Evolutionary conservation across 352 stramenopile genomes (phyloP), one percentile per base, ranked within the genome.

Genomic region (Phytophthora pinifolia): DNA sequence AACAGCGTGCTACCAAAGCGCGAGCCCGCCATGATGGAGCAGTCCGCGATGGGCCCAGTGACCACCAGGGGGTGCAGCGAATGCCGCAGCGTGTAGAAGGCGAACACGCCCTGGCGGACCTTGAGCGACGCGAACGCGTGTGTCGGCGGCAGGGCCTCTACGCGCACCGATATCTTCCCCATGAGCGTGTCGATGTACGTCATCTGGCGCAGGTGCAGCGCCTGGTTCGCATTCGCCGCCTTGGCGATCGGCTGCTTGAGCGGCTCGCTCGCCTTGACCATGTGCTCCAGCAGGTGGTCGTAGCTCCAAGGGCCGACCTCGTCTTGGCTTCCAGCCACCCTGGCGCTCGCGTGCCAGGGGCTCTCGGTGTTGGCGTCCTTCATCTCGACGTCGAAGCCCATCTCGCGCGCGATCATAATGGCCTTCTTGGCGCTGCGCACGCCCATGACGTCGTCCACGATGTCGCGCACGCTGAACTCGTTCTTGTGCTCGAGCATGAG

Each of bases 401-500:
- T 76, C 54, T 98, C 94, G 10, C 88, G 84, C 14, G 88, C 94
- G 36, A 99, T 74, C 45, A 98, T 77, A 54, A 98, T 88, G 1
- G 96, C 76, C 55, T 92, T 96, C 59, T 95, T 89, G 38, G 90
- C 87, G 25, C 79, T 88, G 48, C 92, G 92, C 30, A 92, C 68
- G 36, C 94, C 93, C 55, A 73, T 93, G 41, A 98, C 67, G 80
- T 98, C 92, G 43, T 98, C 92, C n/a, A 97, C 80, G 14, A 98
- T 80, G 29, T 92, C 79, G 17, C 69, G 67, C 43, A 88, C 72
- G 20, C 54, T 79, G 44, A 92, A 59, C 20, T 67, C 61, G 46
- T 70, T 54, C 47, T 72, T 72, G 68, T 81, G 75, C 31, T 68
- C 44, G 1, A 43, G 70, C 15, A 95, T 72, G 29, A 96, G 70